phyloP scores from a whole-genome alignment of 2,329 filamentous ascomycete species.

The Mollisiaceae sp. region DNA sequence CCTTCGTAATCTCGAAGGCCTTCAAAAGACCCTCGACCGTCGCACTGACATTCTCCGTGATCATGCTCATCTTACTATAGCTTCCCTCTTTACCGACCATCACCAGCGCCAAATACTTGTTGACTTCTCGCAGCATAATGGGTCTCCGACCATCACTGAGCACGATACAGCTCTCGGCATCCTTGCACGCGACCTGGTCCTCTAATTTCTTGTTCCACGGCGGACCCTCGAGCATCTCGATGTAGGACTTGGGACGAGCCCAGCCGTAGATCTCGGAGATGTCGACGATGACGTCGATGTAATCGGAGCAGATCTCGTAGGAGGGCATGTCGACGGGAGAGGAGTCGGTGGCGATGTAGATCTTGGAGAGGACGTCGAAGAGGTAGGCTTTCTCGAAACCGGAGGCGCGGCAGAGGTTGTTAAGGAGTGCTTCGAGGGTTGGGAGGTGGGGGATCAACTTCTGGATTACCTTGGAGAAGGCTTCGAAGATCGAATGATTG shows the following conservation, averaged over 20 bases:
- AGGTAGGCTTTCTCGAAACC: conserved; percentile 98
- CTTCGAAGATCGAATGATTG: conserved; percentile 97
- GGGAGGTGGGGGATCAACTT: conserved; percentile 94
- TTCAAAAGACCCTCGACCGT: conserved; percentile 79
- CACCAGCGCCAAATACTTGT: conserved; percentile 78
- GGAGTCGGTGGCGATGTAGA: conserved; percentile 96
- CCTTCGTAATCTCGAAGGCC: conserved; percentile 76
- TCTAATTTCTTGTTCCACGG: conserved; percentile 67
- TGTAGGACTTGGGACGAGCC: conserved; percentile 60
- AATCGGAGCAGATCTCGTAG: conserved; percentile 98
- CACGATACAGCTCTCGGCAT: conserved; percentile 72
- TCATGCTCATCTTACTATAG: conserved; percentile 81
- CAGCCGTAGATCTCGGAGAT: conserved; percentile 95
- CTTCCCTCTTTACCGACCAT: conserved; percentile 87
- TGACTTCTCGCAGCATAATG: conserved; percentile 72
- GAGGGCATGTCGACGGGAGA: conserved; percentile 92
- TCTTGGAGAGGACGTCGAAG: conserved; percentile 97
- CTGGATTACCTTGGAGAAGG: conserved; percentile 97
- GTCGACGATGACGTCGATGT: conserved; percentile 98
- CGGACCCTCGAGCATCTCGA: conserved; percentile 60
- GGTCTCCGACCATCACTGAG: conserved; percentile 65
- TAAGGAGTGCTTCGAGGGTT: conserved; percentile 91
- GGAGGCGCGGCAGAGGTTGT: conserved; percentile 90
- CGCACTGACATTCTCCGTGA: conserved; percentile 86
- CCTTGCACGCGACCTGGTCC: conserved; percentile 68